Evolutionary conservation across 192 early-diverging fungal genomes (phyloP).

Genomic region (Umbelopsis sp.): DNA sequence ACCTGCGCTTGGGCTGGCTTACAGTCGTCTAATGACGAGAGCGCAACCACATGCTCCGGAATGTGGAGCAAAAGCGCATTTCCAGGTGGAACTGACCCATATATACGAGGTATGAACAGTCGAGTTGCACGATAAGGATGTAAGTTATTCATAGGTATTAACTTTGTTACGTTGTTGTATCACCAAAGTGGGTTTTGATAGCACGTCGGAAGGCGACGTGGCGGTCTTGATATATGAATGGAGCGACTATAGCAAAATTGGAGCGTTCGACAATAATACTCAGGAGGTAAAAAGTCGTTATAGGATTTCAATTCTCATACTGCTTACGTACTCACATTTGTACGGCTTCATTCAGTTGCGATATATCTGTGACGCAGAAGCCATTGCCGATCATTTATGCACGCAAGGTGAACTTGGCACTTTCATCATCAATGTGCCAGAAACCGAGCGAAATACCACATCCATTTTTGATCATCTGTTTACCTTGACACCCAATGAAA

Average conservation of each 20-base stretch:
- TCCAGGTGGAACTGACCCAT: slow-evolving; percentile 42
- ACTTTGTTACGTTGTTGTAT: not conserved
- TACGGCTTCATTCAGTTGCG: slow-evolving; percentile 22
- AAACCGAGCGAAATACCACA: slow-evolving; percentile 32
- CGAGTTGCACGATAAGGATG: not conserved
- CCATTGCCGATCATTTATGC: slow-evolving; percentile 59
- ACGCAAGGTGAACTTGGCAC: slow-evolving; percentile 50
- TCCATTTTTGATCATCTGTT: slow-evolving; percentile 36
- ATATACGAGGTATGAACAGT: slow-evolving; percentile 33
- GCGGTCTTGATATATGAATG: slow-evolving; percentile 52
- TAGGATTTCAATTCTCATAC: not conserved
- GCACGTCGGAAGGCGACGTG: slow-evolving; percentile 38
- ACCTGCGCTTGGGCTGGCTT: not conserved
- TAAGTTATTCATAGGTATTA: not conserved
- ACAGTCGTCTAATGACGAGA: slow-evolving; percentile 35
- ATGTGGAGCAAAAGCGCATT: slow-evolving; percentile 41
- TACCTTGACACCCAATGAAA: slow-evolving; percentile 39
- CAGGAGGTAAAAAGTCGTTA: slow-evolving; percentile 21
- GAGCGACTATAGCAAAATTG: slow-evolving; percentile 47
- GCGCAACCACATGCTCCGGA: slow-evolving; percentile 35
- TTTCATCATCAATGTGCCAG: slow-evolving; percentile 57
- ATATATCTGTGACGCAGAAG: slow-evolving; percentile 59
- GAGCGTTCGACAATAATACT: slow-evolving; percentile 31
- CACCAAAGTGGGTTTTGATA: slow-evolving; percentile 32
- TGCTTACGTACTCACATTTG: not conserved